Base-by-base conservation (phyloP, 2,329 filamentous ascomycete species). In the Pseudocercospora cruenta region DNA sequence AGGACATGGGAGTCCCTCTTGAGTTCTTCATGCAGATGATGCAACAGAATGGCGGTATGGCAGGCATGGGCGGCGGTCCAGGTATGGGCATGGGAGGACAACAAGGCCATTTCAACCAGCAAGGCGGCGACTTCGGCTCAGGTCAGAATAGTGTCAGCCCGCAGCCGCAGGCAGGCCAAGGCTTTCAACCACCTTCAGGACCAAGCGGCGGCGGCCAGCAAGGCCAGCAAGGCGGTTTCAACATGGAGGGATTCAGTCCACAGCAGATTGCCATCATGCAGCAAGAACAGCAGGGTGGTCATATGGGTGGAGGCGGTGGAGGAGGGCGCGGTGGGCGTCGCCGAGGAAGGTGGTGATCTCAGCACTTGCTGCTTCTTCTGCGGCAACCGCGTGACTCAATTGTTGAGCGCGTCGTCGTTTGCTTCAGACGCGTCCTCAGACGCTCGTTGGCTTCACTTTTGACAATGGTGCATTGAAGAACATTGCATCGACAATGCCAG, bases 1-100 rank as follows among this genome's bases (percentile, higher is more conserved):
- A 85, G 74, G 79, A 80, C 26, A 83, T 84, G 78, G 80, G 80
- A 2, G 61, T 71, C 9, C 68, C 68, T 12, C 60, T 69, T 1
- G 68, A 69, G 45, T 68, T 71, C 47, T 58, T 66, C 28, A 43
- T 62, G 63, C 67, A 69, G 63, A 62, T 69, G 71, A 68, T 71
- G 68, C 67, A 68, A 43, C 74, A 58, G 55, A 58, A 77, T 53
- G 80, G 79, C n/a, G 76, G 76, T 51, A 70, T 70, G 64, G 65
- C 65, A 28, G 39, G 39, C 8, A 60, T 60, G 39, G 57, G 60
- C 24, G 54, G 16, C 28, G 54, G 26, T 19, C 54, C 54, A 3
- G 54, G 51, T 12, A 55, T 55, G 53, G 70, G 69, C 3, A 70
- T 70, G 51, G 69, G 67, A 59, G 61, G 45, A 58, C 66, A 64